Evolutionary conservation across 768 basidiomycete genomes (phyloP).

Genomic region (Pilatotrama ljubarskyi): DNA sequence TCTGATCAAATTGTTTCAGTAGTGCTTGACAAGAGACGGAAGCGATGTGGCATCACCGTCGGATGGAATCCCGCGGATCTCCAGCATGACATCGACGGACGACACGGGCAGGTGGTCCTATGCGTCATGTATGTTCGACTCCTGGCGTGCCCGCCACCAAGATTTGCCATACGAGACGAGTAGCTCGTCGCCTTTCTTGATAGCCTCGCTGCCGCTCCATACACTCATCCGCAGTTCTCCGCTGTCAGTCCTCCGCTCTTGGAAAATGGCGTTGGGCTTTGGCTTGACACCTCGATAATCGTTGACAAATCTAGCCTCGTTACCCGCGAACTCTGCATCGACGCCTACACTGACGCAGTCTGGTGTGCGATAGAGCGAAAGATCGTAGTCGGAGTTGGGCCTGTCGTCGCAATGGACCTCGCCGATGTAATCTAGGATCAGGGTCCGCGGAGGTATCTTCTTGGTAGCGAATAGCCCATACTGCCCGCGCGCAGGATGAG

Average conservation of each 20-base stretch:
- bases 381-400: constrained; percentile 79
- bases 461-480: constrained; percentile 76
- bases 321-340: constrained; percentile 76
- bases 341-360: constrained; percentile 68
- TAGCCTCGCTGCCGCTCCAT: constrained; percentile 57
- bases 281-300: constrained; percentile 80
- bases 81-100: neutral
- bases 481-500: constrained; percentile 74
- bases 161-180: constrained; percentile 86
- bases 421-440: constrained; percentile 81
- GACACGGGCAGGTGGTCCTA: neutral
- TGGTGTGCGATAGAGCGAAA: constrained; percentile 68
- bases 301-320: constrained; percentile 88
- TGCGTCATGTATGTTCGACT: neutral
- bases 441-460: constrained; percentile 63
- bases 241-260: constrained; percentile 48
- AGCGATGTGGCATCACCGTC: too few relatives aligned
- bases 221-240: constrained; percentile 80
- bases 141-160: constrained; percentile 66
- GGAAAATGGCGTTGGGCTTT: constrained; percentile 72
- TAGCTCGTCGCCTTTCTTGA: constrained; percentile 82
- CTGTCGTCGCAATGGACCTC: constrained; percentile 81
- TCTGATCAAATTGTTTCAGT: neutral
- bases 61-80: neutral
- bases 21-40: neutral